A percentile compares a stretch with the other conserved stretches of the same genome.
Evolutionary conservation across 2,329 filamentous ascomycete genomes (phyloP).

Genomic region (Xenoacremonium recifei): DNA sequence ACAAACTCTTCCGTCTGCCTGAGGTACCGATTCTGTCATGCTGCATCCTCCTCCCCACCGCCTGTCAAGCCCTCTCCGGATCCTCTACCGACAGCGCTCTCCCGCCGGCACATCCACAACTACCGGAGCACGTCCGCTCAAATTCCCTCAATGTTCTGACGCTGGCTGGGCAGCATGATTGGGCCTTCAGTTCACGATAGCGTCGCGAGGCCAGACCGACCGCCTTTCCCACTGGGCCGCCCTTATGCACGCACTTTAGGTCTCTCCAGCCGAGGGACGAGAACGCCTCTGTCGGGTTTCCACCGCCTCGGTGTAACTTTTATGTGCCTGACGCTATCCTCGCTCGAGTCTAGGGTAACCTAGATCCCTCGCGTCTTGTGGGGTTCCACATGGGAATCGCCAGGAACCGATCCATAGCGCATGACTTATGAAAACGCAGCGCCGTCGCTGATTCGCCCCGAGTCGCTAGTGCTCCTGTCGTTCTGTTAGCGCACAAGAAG

Average conservation of each 20-base stretch:
- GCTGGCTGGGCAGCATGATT: too few species aligned
- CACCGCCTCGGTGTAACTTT: background rate
- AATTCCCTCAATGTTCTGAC: constrained; percentile 1
- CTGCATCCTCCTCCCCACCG: background rate
- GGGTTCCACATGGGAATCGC: background rate
- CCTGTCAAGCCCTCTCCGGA: background rate
- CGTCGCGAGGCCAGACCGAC: too few species aligned
- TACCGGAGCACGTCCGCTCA: background rate
- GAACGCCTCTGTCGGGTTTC: background rate
- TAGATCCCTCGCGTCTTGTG: background rate
- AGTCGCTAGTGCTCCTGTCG: too few species aligned
- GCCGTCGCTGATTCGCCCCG: background rate
- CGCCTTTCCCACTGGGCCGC: background rate
- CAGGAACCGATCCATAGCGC: constrained; percentile 2
- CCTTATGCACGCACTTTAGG: background rate
- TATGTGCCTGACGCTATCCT: constrained; percentile 1
- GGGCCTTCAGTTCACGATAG: too few species aligned
- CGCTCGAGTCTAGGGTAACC: background rate
- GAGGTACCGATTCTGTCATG: too few species aligned
- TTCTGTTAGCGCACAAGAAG: too few species aligned
- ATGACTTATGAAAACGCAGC: too few species aligned
- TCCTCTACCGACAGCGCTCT: background rate
- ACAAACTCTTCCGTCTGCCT: too few species aligned
- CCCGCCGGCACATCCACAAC: background rate
- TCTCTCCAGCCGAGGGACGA: background rate